Evolutionary conservation across 331 rosid genomes (phyloP), one percentile per base, ranked within the genome.

Genomic region (Malus hybrid): DNA sequence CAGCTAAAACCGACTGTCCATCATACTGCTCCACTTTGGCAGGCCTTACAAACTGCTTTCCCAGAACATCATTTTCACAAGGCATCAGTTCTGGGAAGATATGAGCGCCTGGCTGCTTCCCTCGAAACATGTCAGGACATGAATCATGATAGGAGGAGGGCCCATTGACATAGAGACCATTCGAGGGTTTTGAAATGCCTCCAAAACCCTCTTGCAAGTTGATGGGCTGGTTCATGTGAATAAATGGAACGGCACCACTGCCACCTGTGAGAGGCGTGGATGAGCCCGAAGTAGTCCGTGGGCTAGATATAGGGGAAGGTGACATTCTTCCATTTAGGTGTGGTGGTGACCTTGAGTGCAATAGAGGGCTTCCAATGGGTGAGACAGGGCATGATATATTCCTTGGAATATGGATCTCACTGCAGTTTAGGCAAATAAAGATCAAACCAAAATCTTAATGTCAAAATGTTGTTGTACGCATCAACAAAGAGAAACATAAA

Each of bases 341-440:
- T 70, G 91, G 92, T n/a, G 99, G 95, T 14, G 97, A 95, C 80
- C 92, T 89, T 54, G 99, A 89, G 83, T 84, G 86, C 88, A 90
- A 84, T 83, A 90, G 93, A 77, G 99, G 99, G 90, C 99, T 95
- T 84, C 97, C 98, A 13, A 89, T 86, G 67, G 99, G 99, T 67
- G 99, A 95, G 76, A 95, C 98, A 2, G 98, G 99, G 82, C 99
- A 95, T 78, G 99, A 95, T 74, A 95, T 83, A 76, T 90, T 95
- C 86, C 89, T 84, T 55, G 89, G 88, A 83, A 88, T 85, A 42
- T 82, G 90, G 84, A 86, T 85, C 74, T 95, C 99, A 76, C 97
- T 95, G 96, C 69, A 83, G 77, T 78, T 67, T 27, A 81, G 55
- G 44, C 69, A 79, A 80, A 84, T 24, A 27, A 24, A 24, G 68